These are phyloP conservation scores for Lomentospora prolificans DNA, from an alignment of 2,329 filamentous ascomycete genomes.

Conservation along the genomic window DNA sequence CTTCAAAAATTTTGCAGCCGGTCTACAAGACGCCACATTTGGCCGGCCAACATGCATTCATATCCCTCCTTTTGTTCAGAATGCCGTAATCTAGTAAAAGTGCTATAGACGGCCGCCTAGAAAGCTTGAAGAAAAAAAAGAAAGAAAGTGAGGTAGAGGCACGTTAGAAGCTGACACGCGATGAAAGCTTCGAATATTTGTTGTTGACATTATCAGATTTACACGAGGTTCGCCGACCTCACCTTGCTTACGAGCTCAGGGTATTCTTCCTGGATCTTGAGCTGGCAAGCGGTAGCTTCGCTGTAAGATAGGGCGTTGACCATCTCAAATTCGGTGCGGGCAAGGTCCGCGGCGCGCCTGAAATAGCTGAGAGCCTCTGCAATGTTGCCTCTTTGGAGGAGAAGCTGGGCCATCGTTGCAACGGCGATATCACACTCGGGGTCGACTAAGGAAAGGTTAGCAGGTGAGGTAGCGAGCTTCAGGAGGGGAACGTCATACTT, in stretches of 20 bases:
- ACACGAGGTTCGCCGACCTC: conserved; percentile 5
- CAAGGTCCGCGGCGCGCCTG: conserved; percentile 88
- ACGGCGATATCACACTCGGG: conserved; percentile 98
- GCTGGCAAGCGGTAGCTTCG: conserved; percentile 90
- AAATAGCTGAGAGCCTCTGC: conserved; percentile 93
- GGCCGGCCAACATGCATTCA: conserved; percentile 2
- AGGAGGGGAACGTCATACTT: conserved; percentile 50
- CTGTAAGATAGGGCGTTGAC: conserved; percentile 95
- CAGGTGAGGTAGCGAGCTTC: not conserved
- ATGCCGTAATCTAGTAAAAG: not conserved
- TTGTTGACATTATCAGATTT: not conserved
- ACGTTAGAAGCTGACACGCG: not conserved
- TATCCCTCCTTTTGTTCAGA: conserved; percentile 1
- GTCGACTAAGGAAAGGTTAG: conserved; percentile 54
- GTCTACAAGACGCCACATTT: not conserved
- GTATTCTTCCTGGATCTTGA: conserved; percentile 84
- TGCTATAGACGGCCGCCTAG: not conserved
- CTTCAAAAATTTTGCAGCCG: not conserved
- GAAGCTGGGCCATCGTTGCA: conserved; percentile 94
- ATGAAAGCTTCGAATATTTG: too few relatives aligned
- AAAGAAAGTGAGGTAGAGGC: not conserved
- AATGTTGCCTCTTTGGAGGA: conserved; percentile 96
- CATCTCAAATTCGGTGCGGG: conserved; percentile 88
- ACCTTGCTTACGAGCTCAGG: conserved; percentile 56
- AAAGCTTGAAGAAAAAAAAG: not conserved